A percentile compares a stretch with the other conserved stretches of the same genome.
Conservation (phyloP, 1,284 basidiomycete species). For the Sporisorium graminicola region DNA sequence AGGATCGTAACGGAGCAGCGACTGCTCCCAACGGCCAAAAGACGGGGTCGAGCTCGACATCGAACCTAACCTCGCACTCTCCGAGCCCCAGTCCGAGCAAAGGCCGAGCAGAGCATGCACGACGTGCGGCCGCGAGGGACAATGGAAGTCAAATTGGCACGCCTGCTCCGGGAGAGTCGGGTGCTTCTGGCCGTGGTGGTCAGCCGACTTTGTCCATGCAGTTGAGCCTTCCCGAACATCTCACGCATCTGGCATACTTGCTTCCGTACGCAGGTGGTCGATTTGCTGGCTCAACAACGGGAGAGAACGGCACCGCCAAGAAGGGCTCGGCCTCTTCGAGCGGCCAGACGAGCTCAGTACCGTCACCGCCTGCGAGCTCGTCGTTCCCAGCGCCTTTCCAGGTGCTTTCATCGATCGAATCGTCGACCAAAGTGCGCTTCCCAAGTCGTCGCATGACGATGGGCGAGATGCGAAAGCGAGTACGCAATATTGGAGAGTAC, state of each 20-base stretch:
- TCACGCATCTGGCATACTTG: constrained; percentile 86
- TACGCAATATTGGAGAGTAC: constrained; percentile 90
- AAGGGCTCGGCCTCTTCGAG: constrained; percentile 25
- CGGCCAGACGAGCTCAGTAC: constrained; percentile 26
- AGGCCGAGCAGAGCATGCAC: constrained; percentile 40
- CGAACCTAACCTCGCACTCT: constrained; percentile 53
- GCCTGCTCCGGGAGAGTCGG: constrained; percentile 46
- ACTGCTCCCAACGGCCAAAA: constrained; percentile 31
- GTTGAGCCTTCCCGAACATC: constrained; percentile 94
- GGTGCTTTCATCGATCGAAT: constrained; percentile 74
- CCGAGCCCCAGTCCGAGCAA: constrained; percentile 62
- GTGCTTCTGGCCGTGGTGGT: constrained; percentile 14
- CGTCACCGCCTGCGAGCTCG: constrained; percentile 60
- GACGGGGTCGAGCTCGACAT: constrained; percentile 39
- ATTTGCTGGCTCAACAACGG: constrained; percentile 42
- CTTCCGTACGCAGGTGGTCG: constrained; percentile 76
- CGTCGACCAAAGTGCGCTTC: constrained; percentile 92
- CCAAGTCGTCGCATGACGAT: constrained; percentile 93
- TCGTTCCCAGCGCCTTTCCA: constrained; percentile 77
- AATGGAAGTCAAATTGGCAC: constrained; percentile 53
- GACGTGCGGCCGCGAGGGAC: constrained; percentile 40
- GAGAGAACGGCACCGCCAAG: constrained; percentile 23
- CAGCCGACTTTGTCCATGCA: constrained; percentile 78
- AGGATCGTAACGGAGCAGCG: constrained; percentile 57
- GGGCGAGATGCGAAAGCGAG: constrained; percentile 96